These are phyloP conservation scores for Suhomyces vadensis DNA, from an alignment of 805 yeast genomes.

Conservation along the genomic window DNA sequence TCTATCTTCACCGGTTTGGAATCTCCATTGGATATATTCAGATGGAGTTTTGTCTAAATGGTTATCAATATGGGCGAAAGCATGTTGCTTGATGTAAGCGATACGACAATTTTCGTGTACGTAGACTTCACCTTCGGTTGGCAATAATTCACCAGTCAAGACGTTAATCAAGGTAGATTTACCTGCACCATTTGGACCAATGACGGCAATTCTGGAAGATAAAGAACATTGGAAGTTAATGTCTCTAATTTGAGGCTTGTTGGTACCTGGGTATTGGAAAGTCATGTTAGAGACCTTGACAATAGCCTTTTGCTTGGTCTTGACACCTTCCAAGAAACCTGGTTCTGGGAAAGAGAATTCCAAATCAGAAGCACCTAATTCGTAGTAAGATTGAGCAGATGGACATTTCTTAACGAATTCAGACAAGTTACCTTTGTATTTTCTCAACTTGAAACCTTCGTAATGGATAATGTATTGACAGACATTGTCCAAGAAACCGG, in stretches of 20 bases:
- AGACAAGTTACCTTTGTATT: conserved; percentile 99
- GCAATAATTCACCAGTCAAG: conserved; percentile 98
- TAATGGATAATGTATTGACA: conserved; percentile 98
- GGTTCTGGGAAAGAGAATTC: conserved; percentile 99
- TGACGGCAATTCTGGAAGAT: conserved; percentile 99
- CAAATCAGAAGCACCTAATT: conserved; percentile 95
- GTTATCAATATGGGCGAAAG: conserved; percentile 98
- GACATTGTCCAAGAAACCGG: conserved; percentile 98
- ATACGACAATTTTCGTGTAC: conserved; percentile 99
- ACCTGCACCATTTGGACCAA: conserved; percentile 99
- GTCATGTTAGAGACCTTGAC: conserved; percentile 96
- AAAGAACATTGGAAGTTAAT: conserved; percentile 98
- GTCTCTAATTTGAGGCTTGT: conserved; percentile 90
- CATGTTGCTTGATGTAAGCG: conserved; percentile 99
- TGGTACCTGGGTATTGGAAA: conserved; percentile 99
- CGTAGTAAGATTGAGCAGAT: conserved; percentile 98
- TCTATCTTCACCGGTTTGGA: conserved; percentile 99
- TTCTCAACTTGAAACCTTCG: conserved; percentile 99
- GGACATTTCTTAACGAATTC: conserved; percentile 99
- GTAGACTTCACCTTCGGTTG: conserved; percentile 98
- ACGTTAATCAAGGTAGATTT: conserved; percentile 98
- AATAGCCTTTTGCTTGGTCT: conserved; percentile 99
- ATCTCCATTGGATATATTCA: conserved; percentile 99
- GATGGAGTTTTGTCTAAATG: conserved; percentile 99
- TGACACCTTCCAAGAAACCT: conserved; percentile 99